Percentiles rank a stretch among this genome's conserved stretches.
Conservation (phyloP, 805 yeast genomes). For the Candida quercuum region DNA sequence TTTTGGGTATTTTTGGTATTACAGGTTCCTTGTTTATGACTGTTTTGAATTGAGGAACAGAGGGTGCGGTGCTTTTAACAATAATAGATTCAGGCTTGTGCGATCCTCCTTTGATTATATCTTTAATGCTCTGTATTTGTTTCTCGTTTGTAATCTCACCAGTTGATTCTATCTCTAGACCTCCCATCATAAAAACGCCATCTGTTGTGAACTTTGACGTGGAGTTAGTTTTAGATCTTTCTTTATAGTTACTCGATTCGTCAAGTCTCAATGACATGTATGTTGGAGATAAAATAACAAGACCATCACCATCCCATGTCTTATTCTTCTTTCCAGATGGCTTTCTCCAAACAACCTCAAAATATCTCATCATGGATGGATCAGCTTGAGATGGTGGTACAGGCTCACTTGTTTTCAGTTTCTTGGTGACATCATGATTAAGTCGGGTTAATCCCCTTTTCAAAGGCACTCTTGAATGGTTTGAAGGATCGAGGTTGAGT, state of each 20-base stretch:
- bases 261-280: constrained; percentile 28
- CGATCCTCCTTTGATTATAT: constrained; percentile 6
- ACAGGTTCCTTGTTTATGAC: constrained; percentile 9
- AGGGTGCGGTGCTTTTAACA: neutral
- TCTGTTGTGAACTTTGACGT: constrained; percentile 26
- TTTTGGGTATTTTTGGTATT: constrained; percentile 3
- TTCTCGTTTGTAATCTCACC: constrained; percentile 30
- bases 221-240: constrained; percentile 12
- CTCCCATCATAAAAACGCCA: constrained; percentile 44
- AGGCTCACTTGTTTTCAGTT: neutral
- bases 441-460: neutral
- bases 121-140: constrained; percentile 18
- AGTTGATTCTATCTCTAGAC: constrained; percentile 60
- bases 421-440: constrained; percentile 1
- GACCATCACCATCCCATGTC: constrained; percentile 94
- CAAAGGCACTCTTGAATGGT: neutral
- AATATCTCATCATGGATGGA: constrained; percentile 9
- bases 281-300: constrained; percentile 30
- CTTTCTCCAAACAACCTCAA: constrained; percentile 44
- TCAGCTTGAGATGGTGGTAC: neutral
- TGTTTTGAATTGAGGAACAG: neutral
- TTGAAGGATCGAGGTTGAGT: too few relatives aligned
- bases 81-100: neutral
- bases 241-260: constrained; percentile 26
- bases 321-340: constrained; percentile 73